Evolutionary conservation across 495 filamentous ascomycete species (phyloP).

Genomic region (Penicillium egyptiacum): DNA sequence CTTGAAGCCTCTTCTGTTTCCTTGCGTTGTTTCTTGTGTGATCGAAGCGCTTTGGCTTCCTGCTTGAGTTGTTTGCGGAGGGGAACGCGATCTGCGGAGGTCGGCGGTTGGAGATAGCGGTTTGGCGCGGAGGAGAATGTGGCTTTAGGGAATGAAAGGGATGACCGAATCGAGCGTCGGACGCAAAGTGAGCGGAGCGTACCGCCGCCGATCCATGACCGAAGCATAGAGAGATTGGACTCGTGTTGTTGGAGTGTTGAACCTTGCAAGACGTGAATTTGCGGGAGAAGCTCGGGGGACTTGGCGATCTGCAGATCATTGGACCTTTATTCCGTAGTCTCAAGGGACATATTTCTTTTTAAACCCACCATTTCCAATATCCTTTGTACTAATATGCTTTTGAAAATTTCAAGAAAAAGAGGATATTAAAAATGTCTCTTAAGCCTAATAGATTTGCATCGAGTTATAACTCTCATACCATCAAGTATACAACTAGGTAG

Average conservation of each 20-base stretch:
- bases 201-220: slow-evolving; percentile 35
- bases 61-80: slow-evolving; percentile 76
- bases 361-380: too few species aligned
- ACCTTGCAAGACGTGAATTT: not conserved
- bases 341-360: too few species aligned
- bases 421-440: too few species aligned
- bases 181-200: slow-evolving; percentile 28
- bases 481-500: too few species aligned
- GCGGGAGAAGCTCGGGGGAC: slow-evolving; percentile 13
- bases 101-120: slow-evolving; percentile 28
- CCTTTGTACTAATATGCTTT: too few species aligned
- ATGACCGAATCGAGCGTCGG: slow-evolving; percentile 16
- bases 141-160: slow-evolving; percentile 1
- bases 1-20: slow-evolving; percentile 39
- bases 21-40: slow-evolving; percentile 38
- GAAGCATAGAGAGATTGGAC: slow-evolving; percentile 34
- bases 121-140: slow-evolving; percentile 16
- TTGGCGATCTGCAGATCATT: slow-evolving; percentile 21
- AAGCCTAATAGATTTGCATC: too few species aligned
- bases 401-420: too few species aligned
- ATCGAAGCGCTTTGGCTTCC: slow-evolving; percentile 55
- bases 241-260: not conserved
- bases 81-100: slow-evolving; percentile 45
- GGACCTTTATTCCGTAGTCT: slow-evolving; percentile 4
- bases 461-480: too few species aligned